Evolutionary conservation across 179 eudicot species (phyloP).

Genomic region (Beta lomatogona): DNA sequence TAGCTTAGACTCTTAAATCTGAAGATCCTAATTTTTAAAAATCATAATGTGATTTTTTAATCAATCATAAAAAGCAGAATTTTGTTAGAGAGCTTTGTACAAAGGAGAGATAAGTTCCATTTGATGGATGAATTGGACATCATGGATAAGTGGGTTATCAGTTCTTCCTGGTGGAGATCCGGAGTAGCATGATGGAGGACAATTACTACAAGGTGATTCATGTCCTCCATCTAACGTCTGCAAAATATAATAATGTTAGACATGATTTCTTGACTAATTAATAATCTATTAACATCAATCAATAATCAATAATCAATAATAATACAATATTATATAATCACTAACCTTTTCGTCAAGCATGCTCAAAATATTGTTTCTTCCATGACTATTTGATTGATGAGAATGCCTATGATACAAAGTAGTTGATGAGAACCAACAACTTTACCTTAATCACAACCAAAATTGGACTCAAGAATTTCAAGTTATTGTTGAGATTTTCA

Average conservation of each 20-base stretch:
- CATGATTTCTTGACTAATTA: not conserved
- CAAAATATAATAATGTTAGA: not conserved
- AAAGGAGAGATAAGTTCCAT: conserved; percentile 49
- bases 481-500: not conserved
- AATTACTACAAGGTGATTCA: conserved; percentile 34
- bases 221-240: conserved; percentile 36
- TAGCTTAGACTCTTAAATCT: too few relatives aligned
- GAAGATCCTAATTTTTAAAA: not conserved
- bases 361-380: conserved; percentile 39
- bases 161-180: conserved; percentile 77
- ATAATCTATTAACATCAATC: not conserved
- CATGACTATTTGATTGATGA: conserved; percentile 39
- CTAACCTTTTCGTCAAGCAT: conserved; percentile 52
- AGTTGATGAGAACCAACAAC: not conserved
- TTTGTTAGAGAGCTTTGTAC: conserved; percentile 37
- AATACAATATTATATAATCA: not conserved
- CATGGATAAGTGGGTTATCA: conserved; percentile 62
- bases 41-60: not conserved
- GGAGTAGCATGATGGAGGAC: conserved; percentile 44
- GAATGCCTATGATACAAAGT: conserved; percentile 14
- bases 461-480: not conserved
- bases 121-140: conserved; percentile 54
- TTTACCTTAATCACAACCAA: too few relatives aligned
- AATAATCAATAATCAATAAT: not conserved
- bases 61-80: conserved; percentile 26